These are phyloP conservation scores for Cladosporium phlei DNA, from an alignment of 2,329 filamentous ascomycete genomes.

Conservation along the genomic window DNA sequence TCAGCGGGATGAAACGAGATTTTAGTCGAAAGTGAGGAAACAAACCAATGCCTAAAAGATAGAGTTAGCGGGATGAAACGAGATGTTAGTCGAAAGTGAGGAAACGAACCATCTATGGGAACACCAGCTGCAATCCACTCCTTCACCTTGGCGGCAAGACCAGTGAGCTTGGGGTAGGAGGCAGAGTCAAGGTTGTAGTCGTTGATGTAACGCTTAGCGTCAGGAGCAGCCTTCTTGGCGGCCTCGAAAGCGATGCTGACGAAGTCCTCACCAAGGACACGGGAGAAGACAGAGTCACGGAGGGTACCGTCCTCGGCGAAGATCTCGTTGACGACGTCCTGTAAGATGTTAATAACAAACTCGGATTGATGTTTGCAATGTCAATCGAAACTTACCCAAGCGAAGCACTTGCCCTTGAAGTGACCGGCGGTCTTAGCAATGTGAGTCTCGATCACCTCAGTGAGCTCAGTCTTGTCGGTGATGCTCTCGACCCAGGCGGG, in stretches of 20 bases:
- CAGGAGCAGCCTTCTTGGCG: conserved; percentile 46
- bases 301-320: conserved; percentile 59
- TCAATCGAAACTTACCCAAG: conserved; percentile 40
- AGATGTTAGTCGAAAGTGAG: neutral
- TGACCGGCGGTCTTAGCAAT: conserved; percentile 53
- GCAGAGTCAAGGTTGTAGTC: conserved; percentile 61
- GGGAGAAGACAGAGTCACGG: conserved; percentile 60
- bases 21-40: neutral
- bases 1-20: neutral
- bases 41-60: conserved; percentile 49
- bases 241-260: conserved; percentile 66
- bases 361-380: neutral
- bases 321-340: conserved; percentile 63
- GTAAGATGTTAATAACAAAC: conserved; percentile 2
- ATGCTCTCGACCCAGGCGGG: conserved; percentile 56
- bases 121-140: conserved; percentile 59
- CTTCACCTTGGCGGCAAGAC: conserved; percentile 53
- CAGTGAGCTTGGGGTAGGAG: conserved; percentile 54
- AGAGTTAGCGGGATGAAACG: neutral
- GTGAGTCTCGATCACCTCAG: conserved; percentile 55
- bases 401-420: conserved; percentile 61
- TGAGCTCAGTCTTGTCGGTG: conserved; percentile 49
- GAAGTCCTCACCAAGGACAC: conserved; percentile 65
- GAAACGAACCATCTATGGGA: conserved; percentile 57
- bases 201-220: conserved; percentile 70